These are phyloP conservation scores for Metschnikowia arizonensis DNA, from an alignment of 805 yeast genomes.

Conservation along the genomic window DNA sequence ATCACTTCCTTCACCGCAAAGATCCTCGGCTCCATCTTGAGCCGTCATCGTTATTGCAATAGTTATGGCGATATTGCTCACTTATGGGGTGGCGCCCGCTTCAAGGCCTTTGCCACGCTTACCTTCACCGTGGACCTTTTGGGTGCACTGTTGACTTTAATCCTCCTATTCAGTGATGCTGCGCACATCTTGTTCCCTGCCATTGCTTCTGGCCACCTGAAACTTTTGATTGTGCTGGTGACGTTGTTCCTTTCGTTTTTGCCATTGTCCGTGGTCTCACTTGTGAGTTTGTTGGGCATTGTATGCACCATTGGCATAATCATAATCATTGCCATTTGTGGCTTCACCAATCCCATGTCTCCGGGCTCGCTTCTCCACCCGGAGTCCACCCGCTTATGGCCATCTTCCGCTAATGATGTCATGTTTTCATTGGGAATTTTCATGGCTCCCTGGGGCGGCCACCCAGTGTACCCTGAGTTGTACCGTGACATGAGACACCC, in stretches of 20 bases:
- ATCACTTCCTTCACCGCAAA: conserved; percentile 52
- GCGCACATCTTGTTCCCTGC: conserved; percentile 33
- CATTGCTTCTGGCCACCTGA: conserved; percentile 17
- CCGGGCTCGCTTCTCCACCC: conserved; percentile 57
- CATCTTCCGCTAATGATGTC: conserved; percentile 30
- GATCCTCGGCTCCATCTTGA: conserved; percentile 64
- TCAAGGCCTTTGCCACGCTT: conserved; percentile 42
- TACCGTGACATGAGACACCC: conserved; percentile 76
- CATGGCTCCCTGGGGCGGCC: conserved; percentile 82
- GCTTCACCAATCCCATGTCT: conserved; percentile 32
- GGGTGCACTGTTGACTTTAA: conserved; percentile 59
- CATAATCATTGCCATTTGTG: conserved; percentile 44
- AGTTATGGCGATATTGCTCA: conserved; percentile 88
- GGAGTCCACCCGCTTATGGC: conserved; percentile 39
- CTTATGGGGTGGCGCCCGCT: conserved; percentile 65
- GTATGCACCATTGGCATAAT: conserved; percentile 50
- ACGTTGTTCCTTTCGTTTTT: conserved; percentile 50
- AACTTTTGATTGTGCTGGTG: conserved; percentile 34
- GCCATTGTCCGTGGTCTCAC: conserved; percentile 52
- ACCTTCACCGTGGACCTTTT: conserved; percentile 53
- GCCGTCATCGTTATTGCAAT: conserved; percentile 72
- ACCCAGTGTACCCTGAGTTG: conserved; percentile 76
- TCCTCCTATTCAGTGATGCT: conserved; percentile 58
- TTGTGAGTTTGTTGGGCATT: conserved; percentile 55
- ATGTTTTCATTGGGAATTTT: conserved; percentile 57